Conservation (phyloP, 2,329 filamentous ascomycete species). For the Colletotrichum nymphaeae region DNA sequence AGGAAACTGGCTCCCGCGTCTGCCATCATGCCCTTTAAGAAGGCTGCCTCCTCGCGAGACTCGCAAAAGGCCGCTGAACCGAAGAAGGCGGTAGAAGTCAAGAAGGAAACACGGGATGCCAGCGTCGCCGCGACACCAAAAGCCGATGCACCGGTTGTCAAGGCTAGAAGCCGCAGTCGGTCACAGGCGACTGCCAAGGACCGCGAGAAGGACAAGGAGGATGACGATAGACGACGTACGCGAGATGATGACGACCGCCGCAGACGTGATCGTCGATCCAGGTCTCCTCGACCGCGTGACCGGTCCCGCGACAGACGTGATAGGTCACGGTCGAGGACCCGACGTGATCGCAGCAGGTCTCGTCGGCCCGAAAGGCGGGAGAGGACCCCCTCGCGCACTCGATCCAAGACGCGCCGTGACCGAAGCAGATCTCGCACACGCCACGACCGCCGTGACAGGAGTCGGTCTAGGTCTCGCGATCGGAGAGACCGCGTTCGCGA, state of each 20-base stretch:
- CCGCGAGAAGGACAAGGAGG: slow-evolving; percentile 40
- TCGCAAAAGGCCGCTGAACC: slow-evolving; percentile 55
- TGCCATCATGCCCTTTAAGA: slow-evolving; percentile 67
- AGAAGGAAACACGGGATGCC: slow-evolving; percentile 47
- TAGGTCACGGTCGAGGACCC: slow-evolving; percentile 45
- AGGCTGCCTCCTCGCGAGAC: slow-evolving; percentile 48
- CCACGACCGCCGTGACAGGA: slow-evolving; percentile 45
- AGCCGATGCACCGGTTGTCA: slow-evolving; percentile 13
- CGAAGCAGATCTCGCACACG: slow-evolving; percentile 44
- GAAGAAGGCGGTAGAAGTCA: slow-evolving; percentile 52
- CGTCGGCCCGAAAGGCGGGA: slow-evolving; percentile 45
- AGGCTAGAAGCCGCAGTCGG: slow-evolving; percentile 40
- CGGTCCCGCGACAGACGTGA: slow-evolving; percentile 44
- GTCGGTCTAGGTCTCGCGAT: slow-evolving; percentile 42
- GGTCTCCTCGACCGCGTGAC: slow-evolving; percentile 49
- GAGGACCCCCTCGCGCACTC: slow-evolving; percentile 51
- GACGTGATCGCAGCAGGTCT: slow-evolving; percentile 51
- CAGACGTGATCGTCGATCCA: slow-evolving; percentile 50
- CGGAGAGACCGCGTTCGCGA: slow-evolving; percentile 49
- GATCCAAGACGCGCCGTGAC: slow-evolving; percentile 42
- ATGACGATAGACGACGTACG: slow-evolving; percentile 41
- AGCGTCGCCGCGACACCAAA: slow-evolving; percentile 23
- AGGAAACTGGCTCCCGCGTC: slow-evolving; percentile 64
- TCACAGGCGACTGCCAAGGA: slow-evolving; percentile 36
- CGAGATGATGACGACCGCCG: slow-evolving; percentile 47